Conservation (phyloP, 2,329 filamentous ascomycete genomes). For the Ramularia collo-cygni region DNA sequence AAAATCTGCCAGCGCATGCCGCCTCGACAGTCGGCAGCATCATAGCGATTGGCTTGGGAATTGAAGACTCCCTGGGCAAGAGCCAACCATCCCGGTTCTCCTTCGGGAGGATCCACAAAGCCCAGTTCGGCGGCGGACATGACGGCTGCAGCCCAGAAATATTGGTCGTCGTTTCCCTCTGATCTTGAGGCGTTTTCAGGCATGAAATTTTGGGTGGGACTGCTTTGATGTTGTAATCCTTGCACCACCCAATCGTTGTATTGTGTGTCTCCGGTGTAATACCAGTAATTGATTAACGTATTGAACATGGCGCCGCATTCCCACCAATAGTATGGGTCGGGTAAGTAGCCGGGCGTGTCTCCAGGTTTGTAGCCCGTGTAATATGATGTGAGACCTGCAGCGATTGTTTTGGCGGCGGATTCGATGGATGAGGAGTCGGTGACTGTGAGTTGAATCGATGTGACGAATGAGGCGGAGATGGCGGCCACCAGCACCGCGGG, state of each 20-base stretch:
- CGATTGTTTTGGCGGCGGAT: slow-evolving; percentile 34
- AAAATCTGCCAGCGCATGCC: slow-evolving; percentile 36
- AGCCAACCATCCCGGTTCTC: slow-evolving; percentile 36
- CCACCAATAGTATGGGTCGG: slow-evolving; percentile 67
- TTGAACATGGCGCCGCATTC: slow-evolving; percentile 56
- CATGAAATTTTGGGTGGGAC: slow-evolving; percentile 53
- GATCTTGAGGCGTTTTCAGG: slow-evolving; percentile 35
- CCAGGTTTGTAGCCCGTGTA: slow-evolving; percentile 48
- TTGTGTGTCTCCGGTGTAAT: slow-evolving; percentile 56
- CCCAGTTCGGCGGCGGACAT: slow-evolving; percentile 49
- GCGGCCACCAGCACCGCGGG: no score
- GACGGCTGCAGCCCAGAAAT: slow-evolving; percentile 50
- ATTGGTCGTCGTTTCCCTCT: slow-evolving; percentile 48
- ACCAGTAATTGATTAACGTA: slow-evolving; percentile 62
- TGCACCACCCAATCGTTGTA: slow-evolving; percentile 55
- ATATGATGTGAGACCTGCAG: slow-evolving; percentile 45
- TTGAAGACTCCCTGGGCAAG: slow-evolving; percentile 45
- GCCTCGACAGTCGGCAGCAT: slow-evolving; percentile 32
- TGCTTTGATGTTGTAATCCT: slow-evolving; percentile 53
- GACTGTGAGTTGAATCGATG: no score
- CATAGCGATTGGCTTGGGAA: slow-evolving; percentile 33
- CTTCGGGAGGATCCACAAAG: slow-evolving; percentile 36
- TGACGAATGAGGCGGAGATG: no score
- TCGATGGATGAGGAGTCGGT: slow-evolving; percentile 36
- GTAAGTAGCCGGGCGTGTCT: slow-evolving; percentile 47